Evolutionary conservation across 2,329 filamentous ascomycete species (phyloP).

Genomic region (Pestalotiopsis sp.): DNA sequence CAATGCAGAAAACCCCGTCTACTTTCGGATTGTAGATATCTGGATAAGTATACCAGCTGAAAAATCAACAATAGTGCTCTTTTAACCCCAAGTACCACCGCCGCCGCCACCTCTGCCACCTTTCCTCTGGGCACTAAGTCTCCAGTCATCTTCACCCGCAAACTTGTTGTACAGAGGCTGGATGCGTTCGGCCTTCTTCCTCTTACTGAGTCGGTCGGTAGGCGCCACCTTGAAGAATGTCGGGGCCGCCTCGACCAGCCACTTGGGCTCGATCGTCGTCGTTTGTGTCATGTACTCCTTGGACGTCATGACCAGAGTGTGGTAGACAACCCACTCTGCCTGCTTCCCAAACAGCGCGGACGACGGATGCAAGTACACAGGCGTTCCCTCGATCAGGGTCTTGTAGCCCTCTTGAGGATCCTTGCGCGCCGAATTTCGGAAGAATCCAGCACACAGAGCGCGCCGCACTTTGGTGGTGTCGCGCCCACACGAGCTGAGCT

Average conservation of each 20-base stretch:
- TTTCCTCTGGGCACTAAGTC: constrained; percentile 83
- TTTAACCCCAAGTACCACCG: constrained; percentile 89
- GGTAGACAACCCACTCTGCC: constrained; percentile 94
- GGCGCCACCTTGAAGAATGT: constrained; percentile 98
- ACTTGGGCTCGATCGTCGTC: constrained; percentile 90
- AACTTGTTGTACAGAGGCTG: constrained; percentile 95
- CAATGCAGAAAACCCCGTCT: neutral
- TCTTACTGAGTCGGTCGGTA: constrained; percentile 82
- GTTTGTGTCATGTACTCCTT: constrained; percentile 99
- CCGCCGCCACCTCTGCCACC: constrained; percentile 80
- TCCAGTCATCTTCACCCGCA: constrained; percentile 92
- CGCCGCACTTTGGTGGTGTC: constrained; percentile 87
- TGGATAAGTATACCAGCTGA: neutral
- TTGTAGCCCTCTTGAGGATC: constrained; percentile 97
- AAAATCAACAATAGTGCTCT: neutral
- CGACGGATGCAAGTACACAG: constrained; percentile 91
- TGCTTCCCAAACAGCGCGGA: constrained; percentile 94
- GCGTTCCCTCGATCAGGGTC: constrained; percentile 92
- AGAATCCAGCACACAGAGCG: constrained; percentile 91
- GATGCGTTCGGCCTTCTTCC: constrained; percentile 92
- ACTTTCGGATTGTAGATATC: neutral
- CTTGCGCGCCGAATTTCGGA: constrained; percentile 92
- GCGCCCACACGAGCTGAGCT: constrained; percentile 80
- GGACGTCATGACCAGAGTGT: constrained; percentile 86
- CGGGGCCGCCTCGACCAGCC: constrained; percentile 93